A percentile compares a stretch with the other conserved stretches of the same genome.
phyloP scores from a whole-genome alignment of 1,284 basidiomycete species.

The Ustilago bromivora region DNA sequence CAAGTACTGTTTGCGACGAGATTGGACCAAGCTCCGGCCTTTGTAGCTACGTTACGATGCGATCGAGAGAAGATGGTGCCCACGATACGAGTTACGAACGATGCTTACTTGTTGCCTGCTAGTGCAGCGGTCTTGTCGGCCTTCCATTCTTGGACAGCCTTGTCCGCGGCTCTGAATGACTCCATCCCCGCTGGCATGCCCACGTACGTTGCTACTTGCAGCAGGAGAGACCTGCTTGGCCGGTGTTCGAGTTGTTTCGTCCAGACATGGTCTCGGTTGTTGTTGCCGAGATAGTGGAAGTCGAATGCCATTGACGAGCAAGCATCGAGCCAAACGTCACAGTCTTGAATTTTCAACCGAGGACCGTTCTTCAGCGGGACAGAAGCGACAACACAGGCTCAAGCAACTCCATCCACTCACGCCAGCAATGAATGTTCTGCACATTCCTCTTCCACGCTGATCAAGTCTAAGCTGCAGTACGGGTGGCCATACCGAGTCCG shows the following conservation, averaged over 20 bases:
- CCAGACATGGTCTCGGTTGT: neutral
- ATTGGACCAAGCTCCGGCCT: neutral
- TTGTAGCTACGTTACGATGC: neutral
- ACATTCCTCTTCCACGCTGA: neutral
- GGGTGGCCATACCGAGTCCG: conserved; percentile 39
- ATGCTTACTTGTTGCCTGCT: conserved; percentile 4
- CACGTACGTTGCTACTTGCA: conserved; percentile 44
- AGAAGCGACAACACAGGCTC: no score
- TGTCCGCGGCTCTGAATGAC: conserved; percentile 42
- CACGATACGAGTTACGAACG: neutral
- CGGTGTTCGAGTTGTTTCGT: neutral
- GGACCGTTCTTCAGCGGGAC: no score
- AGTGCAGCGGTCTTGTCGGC: conserved; percentile 8
- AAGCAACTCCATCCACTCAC: no score
- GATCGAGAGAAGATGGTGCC: neutral
- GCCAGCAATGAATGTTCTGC: no score
- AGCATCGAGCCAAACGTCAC: neutral
- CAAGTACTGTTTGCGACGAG: neutral
- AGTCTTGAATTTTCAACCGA: neutral
- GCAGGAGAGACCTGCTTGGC: conserved; percentile 11
- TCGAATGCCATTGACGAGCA: neutral
- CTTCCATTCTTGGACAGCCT: conserved; percentile 50
- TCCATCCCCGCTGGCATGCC: conserved; percentile 52
- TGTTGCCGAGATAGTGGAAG: neutral
- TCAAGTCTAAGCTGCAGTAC: conserved; percentile 5